Evolutionary conservation across 2,329 filamentous ascomycete genomes (phyloP), one percentile per base, ranked within the genome.

Genomic region (Hymenoscyphus occultus): DNA sequence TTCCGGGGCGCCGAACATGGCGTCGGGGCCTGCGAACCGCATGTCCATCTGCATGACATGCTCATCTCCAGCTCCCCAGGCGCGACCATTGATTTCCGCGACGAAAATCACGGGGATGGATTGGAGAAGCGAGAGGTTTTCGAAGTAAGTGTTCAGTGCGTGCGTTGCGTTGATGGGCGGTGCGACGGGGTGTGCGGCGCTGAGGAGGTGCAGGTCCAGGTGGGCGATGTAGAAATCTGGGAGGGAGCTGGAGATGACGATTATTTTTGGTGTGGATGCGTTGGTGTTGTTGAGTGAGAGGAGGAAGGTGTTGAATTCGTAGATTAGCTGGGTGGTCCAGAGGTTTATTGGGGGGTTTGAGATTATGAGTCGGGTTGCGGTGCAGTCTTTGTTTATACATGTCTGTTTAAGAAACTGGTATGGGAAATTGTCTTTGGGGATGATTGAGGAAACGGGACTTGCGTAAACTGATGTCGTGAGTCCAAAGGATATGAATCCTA

Each of bases 11-110:
- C 61, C 42, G 12, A 61, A 40, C 5, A 40, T 16, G 40, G 64
- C 61, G 22, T 32, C 39, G 28, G 66, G 61, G 9, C 57, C 42
- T 13, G 62, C 66, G 19, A 68, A 68, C 12, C 66, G 48, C 66
- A 68, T 67, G 22, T 68, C 64, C 59, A 67, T 64, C 28, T 48
- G 56, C 31, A 62, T 51, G 5, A 42, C 10, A 19, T 62, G 40
- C 32, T 68, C 66, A 42, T 68, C 56, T 2, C 66, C 64, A 7
- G 59, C 64, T 7, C 66, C 64, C 31, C 39, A 45, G 3, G 64
- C 39, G 28, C 40, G 59, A 19, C 64, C 62, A 14, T 66, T 62
- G 14, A 66, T 61, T 51, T 63, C 62, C 9, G 56, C 64, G 28
- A 68, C 58, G 32, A 63, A 64, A 54, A 67, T 67, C 2, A 51